Evolutionary conservation across 352 stramenopile species (phyloP).

Genomic region (Globisporangium viniferum): DNA sequence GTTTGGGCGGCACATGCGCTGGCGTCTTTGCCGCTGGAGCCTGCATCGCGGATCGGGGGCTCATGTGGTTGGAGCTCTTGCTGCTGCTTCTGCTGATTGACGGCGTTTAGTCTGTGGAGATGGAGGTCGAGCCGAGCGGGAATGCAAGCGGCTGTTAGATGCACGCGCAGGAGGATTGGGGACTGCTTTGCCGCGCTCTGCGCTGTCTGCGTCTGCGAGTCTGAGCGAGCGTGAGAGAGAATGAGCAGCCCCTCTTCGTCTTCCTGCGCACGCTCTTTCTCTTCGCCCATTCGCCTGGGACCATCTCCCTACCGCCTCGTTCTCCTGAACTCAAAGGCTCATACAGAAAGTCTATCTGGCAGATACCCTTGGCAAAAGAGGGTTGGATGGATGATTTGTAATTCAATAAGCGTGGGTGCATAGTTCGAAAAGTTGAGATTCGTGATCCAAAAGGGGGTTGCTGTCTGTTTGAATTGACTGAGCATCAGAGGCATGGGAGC

Average conservation of each 20-base stretch:
- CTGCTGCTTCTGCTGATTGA: neutral
- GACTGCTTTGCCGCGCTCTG: neutral
- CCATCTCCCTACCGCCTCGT: neutral
- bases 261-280: neutral
- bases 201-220: neutral
- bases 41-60: neutral
- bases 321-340: neutral
- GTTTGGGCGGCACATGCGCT: constrained; percentile 4
- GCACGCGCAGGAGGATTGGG: neutral
- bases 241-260: neutral
- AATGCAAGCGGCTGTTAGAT: neutral
- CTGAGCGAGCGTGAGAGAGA: neutral
- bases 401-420: neutral
- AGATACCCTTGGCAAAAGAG: neutral
- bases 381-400: neutral
- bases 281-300: neutral
- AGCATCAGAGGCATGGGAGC: neutral
- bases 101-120: neutral
- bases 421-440: neutral
- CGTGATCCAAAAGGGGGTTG: neutral
- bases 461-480: neutral
- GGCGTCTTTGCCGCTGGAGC: neutral
- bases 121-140: no score
- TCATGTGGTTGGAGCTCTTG: constrained; percentile 1
- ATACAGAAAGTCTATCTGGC: neutral